phyloP scores from a whole-genome alignment of 2,329 filamentous ascomycete genomes.

The Stylonectria norvegica region DNA sequence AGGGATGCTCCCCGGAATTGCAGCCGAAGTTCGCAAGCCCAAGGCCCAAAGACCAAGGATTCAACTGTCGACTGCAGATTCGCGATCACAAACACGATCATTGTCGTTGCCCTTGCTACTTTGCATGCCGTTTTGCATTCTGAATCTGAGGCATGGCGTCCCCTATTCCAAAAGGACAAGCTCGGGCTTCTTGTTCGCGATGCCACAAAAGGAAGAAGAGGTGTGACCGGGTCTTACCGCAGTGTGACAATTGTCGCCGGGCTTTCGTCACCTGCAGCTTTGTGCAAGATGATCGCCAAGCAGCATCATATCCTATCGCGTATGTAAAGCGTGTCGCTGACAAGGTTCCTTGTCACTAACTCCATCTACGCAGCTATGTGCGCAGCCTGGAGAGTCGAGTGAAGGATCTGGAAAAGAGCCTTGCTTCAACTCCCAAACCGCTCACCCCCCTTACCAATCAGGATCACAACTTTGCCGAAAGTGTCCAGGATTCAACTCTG shows the following conservation, averaged over 20 bases:
- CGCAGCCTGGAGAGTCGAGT: conserved; percentile 30
- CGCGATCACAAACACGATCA: no score
- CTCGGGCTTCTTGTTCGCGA: conserved; percentile 33
- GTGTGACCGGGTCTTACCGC: conserved; percentile 38
- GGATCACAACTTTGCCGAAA: background rate
- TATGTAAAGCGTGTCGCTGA: conserved; percentile 23
- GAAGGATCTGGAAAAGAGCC: conserved; percentile 16
- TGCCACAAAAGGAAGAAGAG: conserved; percentile 43
- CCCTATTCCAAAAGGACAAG: conserved; percentile 4
- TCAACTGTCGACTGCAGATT: no score
- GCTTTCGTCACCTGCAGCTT: conserved; percentile 40
- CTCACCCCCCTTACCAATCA: background rate
- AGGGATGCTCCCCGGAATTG: no score
- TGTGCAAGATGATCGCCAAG: conserved; percentile 36
- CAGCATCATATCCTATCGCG: conserved; percentile 39
- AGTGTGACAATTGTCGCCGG: conserved; percentile 37
- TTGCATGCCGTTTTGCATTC: no score
- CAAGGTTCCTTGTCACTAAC: background rate
- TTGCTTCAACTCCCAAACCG: background rate
- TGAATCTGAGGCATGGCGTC: no score
- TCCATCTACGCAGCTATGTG: conserved; percentile 24
- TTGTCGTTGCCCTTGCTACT: no score
- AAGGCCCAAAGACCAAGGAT: no score
- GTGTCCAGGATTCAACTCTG: background rate
- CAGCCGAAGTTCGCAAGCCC: no score